Base-by-base conservation (phyloP, 78 protist species). In the Tieghemostelium lacteum region DNA sequence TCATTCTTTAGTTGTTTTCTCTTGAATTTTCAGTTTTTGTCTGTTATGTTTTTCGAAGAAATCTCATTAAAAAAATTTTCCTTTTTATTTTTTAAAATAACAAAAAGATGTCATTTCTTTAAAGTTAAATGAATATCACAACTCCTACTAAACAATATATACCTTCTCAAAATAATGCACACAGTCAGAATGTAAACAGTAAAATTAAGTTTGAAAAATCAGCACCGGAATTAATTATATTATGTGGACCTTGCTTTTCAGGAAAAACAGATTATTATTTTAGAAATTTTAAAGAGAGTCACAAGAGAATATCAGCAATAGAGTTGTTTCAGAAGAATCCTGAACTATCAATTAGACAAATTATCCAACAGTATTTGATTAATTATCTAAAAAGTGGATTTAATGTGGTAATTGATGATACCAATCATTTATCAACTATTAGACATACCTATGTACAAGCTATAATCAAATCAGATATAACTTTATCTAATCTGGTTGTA, bases 351-450 rank as follows among this genome's bases (percentile, higher is more conserved):
- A 58, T 83, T 39, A 66, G 75, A 58, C 24, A 37, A 20, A 50
- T 83, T 19, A 83, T 83, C 4, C 20, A 60, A 20, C 60, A 71
- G 14, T 12, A 17, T 20, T 76, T 83, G 7, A 14, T 83, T 10
- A 66, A 69, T 31, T 0, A 10, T 37, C 37, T 83, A 33, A 20
- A 26, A 16, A 72, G 69, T 5, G 91, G 91, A 4, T 69, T 58
- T 39, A 83, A 58, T 70, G 71, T 83, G 5, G 70, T 83, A 0
- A 45, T 83, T 29, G 91, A 83, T 45, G 91, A 83, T 39, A 69
- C 69, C 2, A 83, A 83, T 31, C 91, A 83, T 39, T 36, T 83
- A 40, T 8, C 74, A 58, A 39, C 91, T 4, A 42, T 83, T 20
- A 50, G 91, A 36, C 52, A 60, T 19, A 52, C 77, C 22, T 83